phyloP scores from a whole-genome alignment of 2,329 filamentous ascomycete genomes.

The Nigrograna mackinnonii region DNA sequence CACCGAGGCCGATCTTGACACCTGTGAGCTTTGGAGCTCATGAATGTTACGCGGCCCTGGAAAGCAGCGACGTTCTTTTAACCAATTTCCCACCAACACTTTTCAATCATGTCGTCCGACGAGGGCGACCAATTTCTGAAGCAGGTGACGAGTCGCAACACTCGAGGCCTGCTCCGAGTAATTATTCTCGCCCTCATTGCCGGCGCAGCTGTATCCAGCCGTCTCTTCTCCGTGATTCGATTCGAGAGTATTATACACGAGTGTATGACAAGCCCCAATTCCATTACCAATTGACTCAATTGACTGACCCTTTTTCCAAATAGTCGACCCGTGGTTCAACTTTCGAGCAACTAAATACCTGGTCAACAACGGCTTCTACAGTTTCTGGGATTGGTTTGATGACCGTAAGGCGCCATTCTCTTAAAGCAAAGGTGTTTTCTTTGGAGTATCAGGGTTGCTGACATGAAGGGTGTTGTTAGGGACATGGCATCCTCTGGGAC shows the following conservation, averaged over 20 bases:
- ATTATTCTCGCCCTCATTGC: constrained; percentile 92
- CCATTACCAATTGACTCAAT: constrained; percentile 9
- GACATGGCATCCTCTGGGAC: constrained; percentile 98
- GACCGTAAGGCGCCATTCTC: constrained; percentile 68
- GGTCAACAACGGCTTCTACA: constrained; percentile 95
- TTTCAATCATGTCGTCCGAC: constrained; percentile 42
- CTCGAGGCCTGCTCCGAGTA: constrained; percentile 82
- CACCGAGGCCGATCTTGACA: constrained; percentile 27
- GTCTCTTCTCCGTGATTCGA: constrained; percentile 97
- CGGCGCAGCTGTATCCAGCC: constrained; percentile 86
- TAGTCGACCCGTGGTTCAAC: constrained; percentile 99
- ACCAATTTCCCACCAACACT: constrained; percentile 19
- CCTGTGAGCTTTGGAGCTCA: constrained; percentile 31
- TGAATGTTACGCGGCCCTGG: constrained; percentile 34
- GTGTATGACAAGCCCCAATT: constrained; percentile 66
- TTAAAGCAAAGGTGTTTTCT: not conserved
- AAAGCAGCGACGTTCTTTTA: constrained; percentile 29
- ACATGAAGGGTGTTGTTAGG: constrained; percentile 47
- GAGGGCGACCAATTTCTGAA: constrained; percentile 63
- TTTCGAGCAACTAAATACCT: constrained; percentile 98
- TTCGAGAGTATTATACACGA: constrained; percentile 99
- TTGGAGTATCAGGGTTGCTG: constrained; percentile 2
- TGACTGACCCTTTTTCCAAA: constrained; percentile 27
- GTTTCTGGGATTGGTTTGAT: constrained; percentile 99
- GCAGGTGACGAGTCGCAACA: constrained; percentile 78